Evolutionary conservation across 352 stramenopile species (phyloP).

Genomic region (Pythium folliculosum): DNA sequence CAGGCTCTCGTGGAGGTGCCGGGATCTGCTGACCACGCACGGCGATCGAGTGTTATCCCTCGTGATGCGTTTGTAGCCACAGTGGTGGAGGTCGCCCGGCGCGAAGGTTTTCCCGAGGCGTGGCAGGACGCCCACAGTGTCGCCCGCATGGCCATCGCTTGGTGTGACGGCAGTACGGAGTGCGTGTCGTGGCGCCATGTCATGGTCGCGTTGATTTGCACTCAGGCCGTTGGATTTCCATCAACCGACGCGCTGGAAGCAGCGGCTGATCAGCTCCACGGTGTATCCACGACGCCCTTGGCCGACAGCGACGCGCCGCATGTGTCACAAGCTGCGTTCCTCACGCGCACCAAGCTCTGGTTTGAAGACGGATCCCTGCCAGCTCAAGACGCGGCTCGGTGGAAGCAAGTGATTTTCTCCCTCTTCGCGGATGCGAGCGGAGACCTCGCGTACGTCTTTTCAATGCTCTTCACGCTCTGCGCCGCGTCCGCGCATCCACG

Average conservation of each 20-base stretch:
- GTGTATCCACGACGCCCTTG: not conserved
- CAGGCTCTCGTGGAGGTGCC: not conserved
- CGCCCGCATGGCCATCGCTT: constrained; percentile 38
- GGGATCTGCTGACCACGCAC: not conserved
- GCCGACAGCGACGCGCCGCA: not conserved
- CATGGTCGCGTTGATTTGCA: constrained; percentile 42
- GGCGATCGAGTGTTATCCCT: not conserved
- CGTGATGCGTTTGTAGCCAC: constrained; percentile 40
- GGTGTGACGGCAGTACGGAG: constrained; percentile 2
- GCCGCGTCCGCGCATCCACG: not conserved
- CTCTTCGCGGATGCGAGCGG: constrained; percentile 27
- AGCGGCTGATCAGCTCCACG: not conserved
- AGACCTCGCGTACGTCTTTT: not conserved
- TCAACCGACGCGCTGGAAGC: constrained; percentile 24
- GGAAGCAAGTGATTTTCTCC: constrained; percentile 38
- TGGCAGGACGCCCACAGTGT: constrained; percentile 42
- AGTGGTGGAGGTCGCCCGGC: constrained; percentile 35
- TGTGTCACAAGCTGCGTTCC: constrained; percentile 29
- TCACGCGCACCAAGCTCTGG: constrained; percentile 40
- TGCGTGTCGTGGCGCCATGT: constrained; percentile 39
- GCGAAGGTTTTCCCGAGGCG: constrained; percentile 33
- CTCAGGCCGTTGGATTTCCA: constrained; percentile 38
- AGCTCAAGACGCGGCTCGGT: not conserved
- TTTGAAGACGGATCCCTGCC: constrained; percentile 30
- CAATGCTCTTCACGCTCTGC: constrained; percentile 16